Conservation (phyloP, 805 yeast genomes). For the Candida pini region DNA sequence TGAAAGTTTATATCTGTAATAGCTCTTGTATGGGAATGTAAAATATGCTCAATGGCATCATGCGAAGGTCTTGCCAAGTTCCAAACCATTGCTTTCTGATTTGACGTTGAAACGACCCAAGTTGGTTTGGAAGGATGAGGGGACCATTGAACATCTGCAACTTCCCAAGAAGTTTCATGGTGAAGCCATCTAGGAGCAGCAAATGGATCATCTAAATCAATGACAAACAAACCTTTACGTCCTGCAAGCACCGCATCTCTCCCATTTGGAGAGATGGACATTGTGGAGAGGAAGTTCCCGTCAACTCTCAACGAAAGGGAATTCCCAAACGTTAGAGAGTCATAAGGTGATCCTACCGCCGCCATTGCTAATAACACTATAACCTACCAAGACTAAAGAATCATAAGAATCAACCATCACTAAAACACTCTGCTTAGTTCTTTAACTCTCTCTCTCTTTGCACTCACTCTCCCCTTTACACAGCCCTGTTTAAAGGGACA, state of each 20-base stretch:
- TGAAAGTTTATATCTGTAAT: slow-evolving; percentile 95
- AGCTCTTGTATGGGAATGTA: slow-evolving; percentile 89
- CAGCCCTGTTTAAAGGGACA: too few relatives aligned
- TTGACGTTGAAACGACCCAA: slow-evolving; percentile 92
- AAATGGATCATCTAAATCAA: slow-evolving; percentile 95
- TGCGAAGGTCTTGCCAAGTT: slow-evolving; percentile 60
- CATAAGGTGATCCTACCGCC: slow-evolving; percentile 20
- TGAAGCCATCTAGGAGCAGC: slow-evolving; percentile 92
- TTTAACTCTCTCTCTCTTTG: too few relatives aligned
- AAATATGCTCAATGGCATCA: slow-evolving; percentile 76
- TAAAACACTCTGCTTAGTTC: too few relatives aligned
- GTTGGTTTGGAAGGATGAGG: slow-evolving; percentile 81
- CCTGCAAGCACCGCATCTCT: slow-evolving; percentile 91
- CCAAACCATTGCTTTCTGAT: slow-evolving; percentile 95
- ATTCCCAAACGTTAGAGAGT: slow-evolving; percentile 67
- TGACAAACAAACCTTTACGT: slow-evolving; percentile 74
- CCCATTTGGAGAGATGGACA: slow-evolving; percentile 84
- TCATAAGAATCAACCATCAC: too few relatives aligned
- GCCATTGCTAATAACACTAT: slow-evolving; percentile 3
- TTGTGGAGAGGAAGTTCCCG: slow-evolving; percentile 80
- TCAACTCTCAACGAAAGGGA: slow-evolving; percentile 82
- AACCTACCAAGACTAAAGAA: too few relatives aligned
- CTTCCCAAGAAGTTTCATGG: slow-evolving; percentile 95
- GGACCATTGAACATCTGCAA: slow-evolving; percentile 98
- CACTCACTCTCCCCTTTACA: too few relatives aligned